Percentiles rank a stretch among this genome's conserved stretches.
These are phyloP conservation scores for Aspergillus panamensis DNA, from an alignment of 495 filamentous ascomycete species.

Conservation along the genomic window DNA sequence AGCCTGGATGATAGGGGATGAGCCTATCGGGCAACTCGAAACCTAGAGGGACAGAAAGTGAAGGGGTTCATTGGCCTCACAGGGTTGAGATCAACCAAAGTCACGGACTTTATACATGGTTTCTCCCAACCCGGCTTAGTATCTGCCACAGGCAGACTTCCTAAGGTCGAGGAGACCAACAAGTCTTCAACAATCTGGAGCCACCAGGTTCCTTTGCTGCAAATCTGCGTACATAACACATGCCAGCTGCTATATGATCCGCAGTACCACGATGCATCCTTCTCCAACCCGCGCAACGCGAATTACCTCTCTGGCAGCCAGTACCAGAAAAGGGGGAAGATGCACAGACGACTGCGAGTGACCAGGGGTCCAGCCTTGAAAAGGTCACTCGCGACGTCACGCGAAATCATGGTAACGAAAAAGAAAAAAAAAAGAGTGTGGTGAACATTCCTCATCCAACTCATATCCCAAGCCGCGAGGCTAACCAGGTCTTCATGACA, in stretches of 20 bases:
- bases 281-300: constrained; percentile 15
- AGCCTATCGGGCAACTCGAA: constrained; percentile 35
- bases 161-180: constrained; percentile 6
- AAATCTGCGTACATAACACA: constrained; percentile 24
- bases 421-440: constrained; percentile 31
- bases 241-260: constrained; percentile 22
- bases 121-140: constrained; percentile 1
- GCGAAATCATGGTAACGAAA: constrained; percentile 37
- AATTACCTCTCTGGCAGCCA: constrained; percentile 24
- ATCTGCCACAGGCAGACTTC: constrained; percentile 40
- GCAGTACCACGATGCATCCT: constrained; percentile 16
- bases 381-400: not conserved
- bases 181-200: constrained; percentile 12
- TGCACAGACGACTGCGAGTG: not conserved
- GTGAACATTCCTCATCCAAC: constrained; percentile 50
- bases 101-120: constrained; percentile 22
- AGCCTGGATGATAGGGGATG: constrained; percentile 52
- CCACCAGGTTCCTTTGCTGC: constrained; percentile 9
- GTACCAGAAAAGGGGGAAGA: constrained; percentile 22
- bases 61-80: not conserved
- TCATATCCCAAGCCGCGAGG: constrained; percentile 59
- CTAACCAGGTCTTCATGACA: constrained; percentile 56
- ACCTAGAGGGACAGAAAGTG: constrained; percentile 7
- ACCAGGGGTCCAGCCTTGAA: constrained; percentile 9
- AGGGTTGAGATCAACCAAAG: constrained; percentile 9